Conservation (phyloP, 192 early-diverging fungal genomes). For the Coemansia nantahalensis region DNA sequence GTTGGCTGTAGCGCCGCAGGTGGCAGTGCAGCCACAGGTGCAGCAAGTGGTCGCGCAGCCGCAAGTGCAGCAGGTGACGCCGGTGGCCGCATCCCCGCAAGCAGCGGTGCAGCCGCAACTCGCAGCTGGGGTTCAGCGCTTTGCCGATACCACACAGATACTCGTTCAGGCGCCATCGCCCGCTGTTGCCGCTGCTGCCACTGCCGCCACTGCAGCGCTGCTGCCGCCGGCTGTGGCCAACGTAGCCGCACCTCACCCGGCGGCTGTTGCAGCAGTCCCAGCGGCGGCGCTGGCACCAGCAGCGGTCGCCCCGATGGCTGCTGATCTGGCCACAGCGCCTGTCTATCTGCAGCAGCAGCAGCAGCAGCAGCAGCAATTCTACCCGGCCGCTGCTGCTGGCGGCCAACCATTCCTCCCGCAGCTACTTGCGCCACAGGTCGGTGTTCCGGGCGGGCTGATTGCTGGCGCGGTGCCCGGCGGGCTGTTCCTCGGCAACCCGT, state of each 20-base stretch:
- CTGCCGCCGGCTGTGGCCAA: no score
- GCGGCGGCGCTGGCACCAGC: slow-evolving; percentile 3
- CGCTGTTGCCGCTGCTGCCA: slow-evolving; percentile 9
- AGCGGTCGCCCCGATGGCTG: not conserved
- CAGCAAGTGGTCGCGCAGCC: no score
- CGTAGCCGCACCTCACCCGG: not conserved
- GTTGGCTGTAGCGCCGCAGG: slow-evolving; percentile 5
- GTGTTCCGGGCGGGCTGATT: not conserved
- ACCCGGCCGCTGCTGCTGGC: slow-evolving; percentile 21
- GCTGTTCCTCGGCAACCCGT: slow-evolving; percentile 3
- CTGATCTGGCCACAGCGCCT: slow-evolving; percentile 6
- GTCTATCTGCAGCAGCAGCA: slow-evolving; percentile 40
- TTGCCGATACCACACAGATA: slow-evolving; percentile 29
- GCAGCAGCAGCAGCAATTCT: slow-evolving; percentile 41
- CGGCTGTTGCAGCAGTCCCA: slow-evolving; percentile 1
- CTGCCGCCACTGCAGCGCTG: slow-evolving; percentile 1
- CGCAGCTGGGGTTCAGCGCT: no score
- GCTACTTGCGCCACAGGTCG: not conserved
- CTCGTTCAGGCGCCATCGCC: slow-evolving; percentile 25
- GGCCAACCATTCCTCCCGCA: slow-evolving; percentile 16
- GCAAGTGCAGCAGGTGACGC: no score
- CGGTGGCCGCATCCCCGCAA: not conserved
- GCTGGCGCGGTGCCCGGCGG: slow-evolving; percentile 5
- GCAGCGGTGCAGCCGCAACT: no score
- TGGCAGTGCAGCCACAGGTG: not conserved